A percentile compares a stretch with the other conserved stretches of the same genome.
phyloP scores from a whole-genome alignment of 768 basidiomycete species.

The Sporobolomyces phaffii region DNA sequence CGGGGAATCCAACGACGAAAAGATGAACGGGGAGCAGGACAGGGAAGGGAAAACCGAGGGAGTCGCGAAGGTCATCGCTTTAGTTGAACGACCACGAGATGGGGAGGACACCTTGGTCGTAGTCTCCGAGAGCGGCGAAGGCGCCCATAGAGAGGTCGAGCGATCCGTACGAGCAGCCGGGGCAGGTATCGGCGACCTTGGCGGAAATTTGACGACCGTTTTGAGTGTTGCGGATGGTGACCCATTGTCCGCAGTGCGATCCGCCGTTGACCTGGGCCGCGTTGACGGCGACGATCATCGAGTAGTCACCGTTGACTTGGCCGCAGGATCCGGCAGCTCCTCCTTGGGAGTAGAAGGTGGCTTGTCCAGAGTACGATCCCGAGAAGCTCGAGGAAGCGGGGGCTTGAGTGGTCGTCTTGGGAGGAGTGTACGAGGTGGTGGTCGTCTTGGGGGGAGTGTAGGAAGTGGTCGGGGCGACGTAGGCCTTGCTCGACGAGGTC shows the following conservation, averaged over 20 bases:
- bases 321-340: conserved; percentile 68
- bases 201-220: conserved; percentile 60
- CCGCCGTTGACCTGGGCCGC: conserved; percentile 55
- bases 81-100: conserved; percentile 46
- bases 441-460: conserved; percentile 33
- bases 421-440: conserved; percentile 32
- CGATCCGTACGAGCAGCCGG: conserved; percentile 50
- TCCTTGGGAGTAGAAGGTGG: conserved; percentile 59
- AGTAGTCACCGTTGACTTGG: conserved; percentile 53
- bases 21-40: neutral
- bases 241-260: conserved; percentile 59
- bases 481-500: conserved; percentile 17
- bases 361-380: conserved; percentile 45
- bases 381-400: conserved; percentile 34
- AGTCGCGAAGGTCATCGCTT: neutral
- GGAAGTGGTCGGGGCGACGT: conserved; percentile 26
- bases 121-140: conserved; percentile 57
- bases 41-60: neutral
- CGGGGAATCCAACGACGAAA: neutral
- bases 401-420: conserved; percentile 36
- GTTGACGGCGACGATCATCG: conserved; percentile 52
- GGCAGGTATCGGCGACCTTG: conserved; percentile 15
- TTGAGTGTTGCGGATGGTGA: conserved; percentile 58
- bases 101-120: conserved; percentile 54
- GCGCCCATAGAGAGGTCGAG: conserved; percentile 56